Evolutionary conservation across 306 rosid genomes (phyloP), one percentile per base, ranked within the genome.

Genomic region (Inga oerstediana): DNA sequence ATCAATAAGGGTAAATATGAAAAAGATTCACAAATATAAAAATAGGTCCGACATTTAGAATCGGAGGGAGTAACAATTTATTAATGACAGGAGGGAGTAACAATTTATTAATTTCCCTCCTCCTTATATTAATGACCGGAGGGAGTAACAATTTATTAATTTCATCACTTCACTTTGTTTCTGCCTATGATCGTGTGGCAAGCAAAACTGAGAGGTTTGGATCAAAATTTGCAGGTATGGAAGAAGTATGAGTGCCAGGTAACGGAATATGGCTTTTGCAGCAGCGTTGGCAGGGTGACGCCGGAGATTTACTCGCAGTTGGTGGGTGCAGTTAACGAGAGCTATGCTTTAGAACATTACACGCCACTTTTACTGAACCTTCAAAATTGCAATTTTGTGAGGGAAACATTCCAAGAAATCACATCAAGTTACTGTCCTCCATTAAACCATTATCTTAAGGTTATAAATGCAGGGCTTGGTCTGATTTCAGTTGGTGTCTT

Each of bases 351-450:
- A 66, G 89, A 94, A 80, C 97, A 94, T 87, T 94, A 94, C 70
- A 81, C 97, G 41, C 98, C 98, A 13, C 89, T 85, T 19, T 75
- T 94, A 84, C 90, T 94, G 34, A 87, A 89, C 89, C 88, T 94
- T 81, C 98, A 92, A 85, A 83, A 94, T 75, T 94, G 97, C 87
- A 90, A 94, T 89, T 94, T 94, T 82, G 98, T 94, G 15, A 86
- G 98, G 75, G 92, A 92, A 3, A 89, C 98, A 27, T 92, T 94
- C 84, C 89, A 84, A 80, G 88, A 81, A 84, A 94, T 94, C 79
- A 89, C 96, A 58, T 82, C 94, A 41, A 86, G 79, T 49, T 87
- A 90, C 56, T 94, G 96, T 79, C 94, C 94, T 49, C 93, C 94
- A 24, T 84, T 94, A 27, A 87, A 90, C 76, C 91, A 86, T 72